Conservation (phyloP, 2,329 filamentous ascomycete species). For the Diaporthe citrichinensis region DNA sequence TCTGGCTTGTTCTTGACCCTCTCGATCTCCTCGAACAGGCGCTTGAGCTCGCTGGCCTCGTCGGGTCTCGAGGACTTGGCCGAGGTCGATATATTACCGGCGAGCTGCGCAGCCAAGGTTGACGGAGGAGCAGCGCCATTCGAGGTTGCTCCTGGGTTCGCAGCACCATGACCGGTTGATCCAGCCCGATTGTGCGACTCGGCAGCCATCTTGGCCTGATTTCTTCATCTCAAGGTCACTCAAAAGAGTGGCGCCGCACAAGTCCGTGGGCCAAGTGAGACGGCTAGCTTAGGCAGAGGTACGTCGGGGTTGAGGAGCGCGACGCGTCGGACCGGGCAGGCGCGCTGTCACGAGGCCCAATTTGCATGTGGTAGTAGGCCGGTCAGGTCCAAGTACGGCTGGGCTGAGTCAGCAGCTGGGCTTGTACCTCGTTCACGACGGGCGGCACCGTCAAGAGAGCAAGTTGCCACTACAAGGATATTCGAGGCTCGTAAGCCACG, state of each 20-base stretch:
- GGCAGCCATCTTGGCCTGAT: constrained; percentile 35
- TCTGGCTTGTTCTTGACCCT: constrained; percentile 65
- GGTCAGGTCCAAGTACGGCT: not conserved
- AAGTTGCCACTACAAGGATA: not conserved
- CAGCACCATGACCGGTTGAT: constrained; percentile 31
- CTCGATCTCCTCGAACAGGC: constrained; percentile 73
- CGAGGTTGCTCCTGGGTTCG: constrained; percentile 34
- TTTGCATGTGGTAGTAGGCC: not conserved
- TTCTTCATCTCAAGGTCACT: constrained; percentile 24
- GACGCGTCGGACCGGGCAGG: constrained; percentile 32
- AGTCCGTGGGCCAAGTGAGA: not conserved
- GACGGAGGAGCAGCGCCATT: constrained; percentile 72
- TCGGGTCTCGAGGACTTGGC: constrained; percentile 73
- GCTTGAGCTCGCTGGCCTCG: constrained; percentile 81
- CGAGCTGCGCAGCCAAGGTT: constrained; percentile 88
- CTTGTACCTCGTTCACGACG: not conserved
- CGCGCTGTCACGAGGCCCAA: constrained; percentile 35
- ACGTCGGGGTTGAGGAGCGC: constrained; percentile 2
- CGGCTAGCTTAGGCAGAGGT: not conserved
- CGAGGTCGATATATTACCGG: constrained; percentile 81
- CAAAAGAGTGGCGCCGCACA: constrained; percentile 26
- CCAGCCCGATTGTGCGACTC: constrained; percentile 26
- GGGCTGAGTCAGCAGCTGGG: constrained; percentile 7
- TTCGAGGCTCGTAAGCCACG: not conserved
- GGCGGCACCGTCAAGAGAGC: not conserved